Base-by-base conservation (phyloP, 441 rosid genomes). In the Iberis amara region DNA sequence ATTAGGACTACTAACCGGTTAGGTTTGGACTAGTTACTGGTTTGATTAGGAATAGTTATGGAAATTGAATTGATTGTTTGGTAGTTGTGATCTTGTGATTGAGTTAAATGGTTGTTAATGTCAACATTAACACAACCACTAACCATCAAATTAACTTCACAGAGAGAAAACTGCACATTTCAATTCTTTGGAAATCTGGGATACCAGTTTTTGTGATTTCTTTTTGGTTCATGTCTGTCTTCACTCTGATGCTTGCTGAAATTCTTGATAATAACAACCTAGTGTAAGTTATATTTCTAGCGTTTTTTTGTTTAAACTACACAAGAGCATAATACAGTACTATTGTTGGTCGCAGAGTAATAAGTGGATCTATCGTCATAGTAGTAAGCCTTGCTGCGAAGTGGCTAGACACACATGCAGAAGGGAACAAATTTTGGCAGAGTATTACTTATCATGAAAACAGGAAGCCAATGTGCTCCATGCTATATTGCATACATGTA, bases 181-280 rank as follows among this genome's bases (percentile, higher is more conserved):
- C n/a, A n/a, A n/a, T n/a, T n/a, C n/a, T n/a, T n/a, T n/a, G n/a
- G n/a, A n/a, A n/a, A n/a, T n/a, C n/a, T n/a, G n/a, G n/a, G n/a
- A n/a, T n/a, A n/a, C n/a, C 96, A 11, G 40, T 79, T 76, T 91
- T 87, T 70, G 82, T 82, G 56, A 38, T 73, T 39, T 56, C 94
- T 7, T 87, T 91, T 74, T 87, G 91, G 87, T 79, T 79, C 74
- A 55, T 87, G 44, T 87, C 95, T 62, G 64, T 78, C 54, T 87
- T 91, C 64, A 91, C 96, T 45, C 66, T 82, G 75, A 85, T 87
- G 96, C 98, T 95, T 5, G 98, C 96, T 28, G 98, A 91, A 74
- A 91, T 91, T 69, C 98, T 96, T 8, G 95, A 91, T 62, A 83
- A 85, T 58, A 91, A 85, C 73, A 76, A 62, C 50, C 62, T 87